Evolutionary conservation across 169 alveolate species (phyloP), one percentile per base, ranked within the genome.

Genomic region (Plasmodium gonderi): DNA sequence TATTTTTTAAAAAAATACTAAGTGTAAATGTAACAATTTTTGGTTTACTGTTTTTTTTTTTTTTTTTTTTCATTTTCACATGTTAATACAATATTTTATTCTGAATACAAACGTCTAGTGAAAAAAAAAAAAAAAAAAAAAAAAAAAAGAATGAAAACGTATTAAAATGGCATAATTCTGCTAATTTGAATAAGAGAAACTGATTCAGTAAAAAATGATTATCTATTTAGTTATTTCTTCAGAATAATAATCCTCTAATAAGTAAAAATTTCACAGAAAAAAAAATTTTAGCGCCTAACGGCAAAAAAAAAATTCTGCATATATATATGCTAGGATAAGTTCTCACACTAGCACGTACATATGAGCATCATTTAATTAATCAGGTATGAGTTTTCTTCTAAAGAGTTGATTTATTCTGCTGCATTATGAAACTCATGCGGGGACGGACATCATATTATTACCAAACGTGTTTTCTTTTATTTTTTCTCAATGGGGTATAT

Each of bases 221-320:
- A 60, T 60, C 40, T 20, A 12, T 60, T 60, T 60, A 20, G 72
- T 60, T 60, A 20, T 23, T 60, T 20, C 72, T 60, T 60, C 72
- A 60, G 72, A 60, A 60, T 60, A 60, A 60, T 60, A 60, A 60
- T 60, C 5, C 26, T 17, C 40, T 60, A 60, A 60, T 60, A 60
- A 12, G 72, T 60, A 23, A 6, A 60, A 36, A 29, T 60, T 60
- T 60, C 7, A 60, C 72, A 60, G 72, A 60, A 60, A 60, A 60
- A n/a, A 60, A 60, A 20, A 20, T 20, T 20, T 60, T 60, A 60
- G 38, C 26, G 72, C 72, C 72, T 60, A 26, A 60, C 26, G 72
- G 72, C 72, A 60, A 54, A 60, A 60, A 60, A 60, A 60, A 60
- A 60, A 60, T 60, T 60, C 72, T 60, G 72, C 72, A 60, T 60